Conservation (phyloP, 768 basidiomycete species). For the Pleurotus sapidus region DNA sequence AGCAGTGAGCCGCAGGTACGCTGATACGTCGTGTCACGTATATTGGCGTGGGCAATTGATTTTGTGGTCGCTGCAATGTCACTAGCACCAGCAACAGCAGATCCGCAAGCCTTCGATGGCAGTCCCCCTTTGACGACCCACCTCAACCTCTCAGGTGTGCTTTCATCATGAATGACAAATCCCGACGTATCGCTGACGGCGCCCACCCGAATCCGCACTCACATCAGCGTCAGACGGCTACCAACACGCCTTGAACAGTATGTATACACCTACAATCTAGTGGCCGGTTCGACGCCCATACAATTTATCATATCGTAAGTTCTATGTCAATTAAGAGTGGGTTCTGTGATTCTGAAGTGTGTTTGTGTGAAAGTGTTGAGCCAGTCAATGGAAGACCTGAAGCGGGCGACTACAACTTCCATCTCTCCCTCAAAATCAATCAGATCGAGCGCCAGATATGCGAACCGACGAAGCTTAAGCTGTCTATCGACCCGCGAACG, state of each 20-base stretch:
- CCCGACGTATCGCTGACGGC: background rate
- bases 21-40: background rate
- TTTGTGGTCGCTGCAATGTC: background rate
- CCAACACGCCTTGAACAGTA: constrained; percentile 35
- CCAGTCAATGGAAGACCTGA: constrained; percentile 36
- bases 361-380: constrained; percentile 34
- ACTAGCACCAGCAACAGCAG: constrained; percentile 4
- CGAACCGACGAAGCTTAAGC: constrained; percentile 41
- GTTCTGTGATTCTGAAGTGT: background rate
- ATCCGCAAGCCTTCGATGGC: constrained; percentile 4
- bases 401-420: constrained; percentile 49
- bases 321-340: background rate
- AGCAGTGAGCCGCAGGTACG: constrained; percentile 7
- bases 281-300: constrained; percentile 38
- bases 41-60: constrained; percentile 5
- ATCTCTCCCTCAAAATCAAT: constrained; percentile 51
- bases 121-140: constrained; percentile 3
- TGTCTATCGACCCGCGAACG: constrained; percentile 50
- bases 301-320: constrained; percentile 53
- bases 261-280: constrained; percentile 51
- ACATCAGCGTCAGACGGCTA: background rate
- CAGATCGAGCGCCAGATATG: constrained; percentile 53
- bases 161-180: background rate
- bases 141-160: constrained; percentile 1
- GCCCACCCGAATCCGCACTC: background rate